Evolutionary conservation across 1,284 basidiomycete genomes (phyloP).

Genomic region (Moesziomyces aphidis): DNA sequence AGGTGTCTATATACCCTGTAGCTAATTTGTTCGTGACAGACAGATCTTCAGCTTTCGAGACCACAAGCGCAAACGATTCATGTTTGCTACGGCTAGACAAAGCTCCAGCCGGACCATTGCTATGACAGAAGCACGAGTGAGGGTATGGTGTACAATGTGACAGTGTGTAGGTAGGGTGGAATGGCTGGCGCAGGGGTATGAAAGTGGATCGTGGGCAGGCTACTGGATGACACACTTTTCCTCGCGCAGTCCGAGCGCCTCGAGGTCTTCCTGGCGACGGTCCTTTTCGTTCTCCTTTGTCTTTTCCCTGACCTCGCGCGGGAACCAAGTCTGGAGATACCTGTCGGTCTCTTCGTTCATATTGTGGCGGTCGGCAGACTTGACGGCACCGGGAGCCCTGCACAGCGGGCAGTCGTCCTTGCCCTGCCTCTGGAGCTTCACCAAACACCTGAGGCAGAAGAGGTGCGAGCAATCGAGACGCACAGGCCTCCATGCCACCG

Average conservation of each 20-base stretch:
- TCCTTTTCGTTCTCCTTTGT: slow-evolving; percentile 82
- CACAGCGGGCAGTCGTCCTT: slow-evolving; percentile 88
- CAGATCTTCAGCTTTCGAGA: neutral
- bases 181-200: neutral
- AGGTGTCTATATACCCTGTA: neutral
- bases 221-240: slow-evolving; percentile 46
- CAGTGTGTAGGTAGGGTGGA: neutral
- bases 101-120: slow-evolving; percentile 3
- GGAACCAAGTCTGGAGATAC: slow-evolving; percentile 94
- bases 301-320: slow-evolving; percentile 83
- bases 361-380: slow-evolving; percentile 69
- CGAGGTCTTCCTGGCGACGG: slow-evolving; percentile 77
- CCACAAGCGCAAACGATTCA: neutral
- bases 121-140: neutral
- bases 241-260: slow-evolving; percentile 74
- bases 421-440: slow-evolving; percentile 90
- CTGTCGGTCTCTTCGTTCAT: slow-evolving; percentile 83
- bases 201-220: neutral
- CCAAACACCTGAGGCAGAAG: slow-evolving; percentile 90
- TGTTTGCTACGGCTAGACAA: neutral
- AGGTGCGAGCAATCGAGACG: slow-evolving; percentile 85
- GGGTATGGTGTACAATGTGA: slow-evolving; percentile 1
- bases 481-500: slow-evolving; percentile 72
- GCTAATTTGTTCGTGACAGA: neutral
- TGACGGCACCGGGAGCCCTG: slow-evolving; percentile 57